Base-by-base conservation (phyloP, 495 filamentous ascomycete species). In the Xylona heveae region DNA sequence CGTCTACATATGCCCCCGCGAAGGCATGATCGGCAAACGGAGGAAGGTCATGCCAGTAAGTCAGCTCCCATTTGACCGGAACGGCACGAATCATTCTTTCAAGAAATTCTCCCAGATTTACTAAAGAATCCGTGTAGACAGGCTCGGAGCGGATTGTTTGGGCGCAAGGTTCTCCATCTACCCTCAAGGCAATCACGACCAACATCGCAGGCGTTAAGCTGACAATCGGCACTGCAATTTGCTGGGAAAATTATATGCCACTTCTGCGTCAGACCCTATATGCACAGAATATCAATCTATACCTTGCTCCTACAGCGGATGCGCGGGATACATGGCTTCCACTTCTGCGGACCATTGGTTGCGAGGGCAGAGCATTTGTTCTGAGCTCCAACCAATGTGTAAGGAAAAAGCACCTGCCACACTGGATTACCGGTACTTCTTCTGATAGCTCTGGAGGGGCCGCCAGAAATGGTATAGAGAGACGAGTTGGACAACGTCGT, bases 241-340 rank as follows among this genome's bases (percentile, higher is more conserved):
- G 85, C 57, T 95, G 85, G 85, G 85, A 95, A 52, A 94, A 81
- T 41, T 91, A 80, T 46, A 95, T 95, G 85, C 85, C 85, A 0
- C 55, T 94, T 13, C 62, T 95, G 1, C 58, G 77, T 6, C 62
- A 79, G 31, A 66, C 71, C 14, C 60, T 95, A 12, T 95, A 95
- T 44, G 62, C 68, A 2, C 85, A 94, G 51, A 90, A 92, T 45
- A 75, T 93, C 35, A 91, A 85, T 45, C 57, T 95, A 14, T 95
- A 90, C 43, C 69, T 94, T 10, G 83, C 85, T 0, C 85, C 85
- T 0, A 94, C 84, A 1, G 85, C 85, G 6, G 85, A 95, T 50
- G 66, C 59, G 14, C 64, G 84, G 24, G 75, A 85, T 43, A 72
- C 79, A 1, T 95, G 85, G 85, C 50, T 78, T 9, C 55, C 74